Evolutionary conservation across 306 rosid genomes (phyloP).

Genomic region (Gastrolobium bilobum): DNA sequence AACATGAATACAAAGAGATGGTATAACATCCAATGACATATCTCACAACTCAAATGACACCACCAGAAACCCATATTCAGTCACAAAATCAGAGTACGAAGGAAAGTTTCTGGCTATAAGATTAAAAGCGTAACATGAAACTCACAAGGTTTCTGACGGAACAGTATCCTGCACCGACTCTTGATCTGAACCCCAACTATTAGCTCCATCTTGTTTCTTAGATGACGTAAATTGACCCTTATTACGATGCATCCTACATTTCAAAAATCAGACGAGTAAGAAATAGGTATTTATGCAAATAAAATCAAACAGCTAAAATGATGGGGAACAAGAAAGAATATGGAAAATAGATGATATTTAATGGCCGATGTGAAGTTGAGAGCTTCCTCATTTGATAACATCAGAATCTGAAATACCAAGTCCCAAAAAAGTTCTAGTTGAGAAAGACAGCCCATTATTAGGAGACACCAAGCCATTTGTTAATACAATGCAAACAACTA

Average conservation of each 20-base stretch:
- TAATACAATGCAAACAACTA: conserved; percentile 16
- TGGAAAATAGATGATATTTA: neutral
- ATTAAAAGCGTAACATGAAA: conserved; percentile 42
- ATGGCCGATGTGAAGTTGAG: conserved; percentile 2
- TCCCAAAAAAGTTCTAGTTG: neutral
- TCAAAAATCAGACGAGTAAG: conserved; percentile 41
- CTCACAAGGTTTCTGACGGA: conserved; percentile 83
- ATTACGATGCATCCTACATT: conserved; percentile 93
- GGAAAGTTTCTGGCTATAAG: conserved; percentile 13
- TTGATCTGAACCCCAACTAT: conserved; percentile 67
- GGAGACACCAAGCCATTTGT: conserved; percentile 26
- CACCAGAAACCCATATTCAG: conserved; percentile 43
- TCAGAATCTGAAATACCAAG: conserved; percentile 7
- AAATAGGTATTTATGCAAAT: conserved; percentile 30
- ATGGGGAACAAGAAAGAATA: conserved; percentile 2
- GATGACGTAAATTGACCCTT: conserved; percentile 96
- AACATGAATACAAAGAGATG: conserved; percentile 41
- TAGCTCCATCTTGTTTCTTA: conserved; percentile 84
- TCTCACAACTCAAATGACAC: conserved; percentile 18
- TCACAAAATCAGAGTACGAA: neutral
- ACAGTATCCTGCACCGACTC: conserved; percentile 81
- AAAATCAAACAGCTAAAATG: conserved; percentile 30
- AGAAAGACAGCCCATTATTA: neutral
- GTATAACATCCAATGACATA: conserved; percentile 38
- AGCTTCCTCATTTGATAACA: conserved; percentile 23